Base-by-base conservation (phyloP, 495 filamentous ascomycete species). In the Lophiostoma macrostomum region DNA sequence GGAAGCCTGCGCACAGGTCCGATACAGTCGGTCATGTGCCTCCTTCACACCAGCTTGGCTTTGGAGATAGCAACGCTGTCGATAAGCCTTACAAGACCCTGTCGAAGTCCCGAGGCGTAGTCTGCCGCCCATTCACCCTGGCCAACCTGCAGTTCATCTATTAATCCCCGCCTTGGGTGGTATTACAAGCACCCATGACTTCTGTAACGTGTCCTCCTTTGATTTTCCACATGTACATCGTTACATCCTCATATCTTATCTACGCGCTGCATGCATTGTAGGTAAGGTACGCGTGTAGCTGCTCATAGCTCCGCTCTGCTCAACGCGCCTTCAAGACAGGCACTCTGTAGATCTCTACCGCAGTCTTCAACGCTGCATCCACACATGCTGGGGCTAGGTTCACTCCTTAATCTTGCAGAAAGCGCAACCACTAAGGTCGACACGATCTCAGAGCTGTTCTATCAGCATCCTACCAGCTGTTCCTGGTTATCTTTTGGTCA, bases 181-280 rank as follows among this genome's bases (percentile, higher is more conserved):
- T 62, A 62, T 51, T 34, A 39, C 41, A 49, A 37, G 36, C 41
- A 30, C 25, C 39, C 40, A 35, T 37, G 32, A 31, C 24, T 22
- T 25, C 29, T 38, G 53, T 40, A 24, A 43, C 39, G 37, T 40
- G 40, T 7, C 40, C 25, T 39, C 23, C 24, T 38, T 57, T 6
- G 23, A 45, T 51, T 29, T 35, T 34, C 49, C 34, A 6, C 19
- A 53, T 34, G 18, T 40, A 24, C 22, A 31, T 42, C 24, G 53
- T 57, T 60, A 50, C 56, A 60, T 62, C 48, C 53, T 7, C 12
- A n/a, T 20, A 4, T 24, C 53, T 62, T 61, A 61, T 53, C 48
- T 35, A 18, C 4, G 25, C 14, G 4, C 22, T 27, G 23, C 31
- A 45, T 38, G 46, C 42, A 24, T 38, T 28, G 13, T 5, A 29